These are phyloP conservation scores for Neopestalotiopsis sp. DNA, from an alignment of 2,329 filamentous ascomycete species.

Conservation along the genomic window DNA sequence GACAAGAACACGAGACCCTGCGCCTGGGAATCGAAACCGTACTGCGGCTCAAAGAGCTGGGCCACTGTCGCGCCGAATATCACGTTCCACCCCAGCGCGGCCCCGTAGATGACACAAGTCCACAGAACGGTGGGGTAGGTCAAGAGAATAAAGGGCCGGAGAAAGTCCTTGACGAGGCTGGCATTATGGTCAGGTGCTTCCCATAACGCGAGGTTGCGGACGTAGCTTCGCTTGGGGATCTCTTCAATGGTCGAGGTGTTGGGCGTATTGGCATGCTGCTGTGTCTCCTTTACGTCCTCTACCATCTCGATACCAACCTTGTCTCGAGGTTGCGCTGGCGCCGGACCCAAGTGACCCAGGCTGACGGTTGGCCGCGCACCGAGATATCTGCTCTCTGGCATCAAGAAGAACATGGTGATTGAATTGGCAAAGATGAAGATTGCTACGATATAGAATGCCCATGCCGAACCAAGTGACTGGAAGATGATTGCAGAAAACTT, in stretches of 20 bases:
- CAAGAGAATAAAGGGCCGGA: slow-evolving; percentile 37
- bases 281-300: not conserved
- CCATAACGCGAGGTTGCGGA: slow-evolving; percentile 34
- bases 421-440: slow-evolving; percentile 36
- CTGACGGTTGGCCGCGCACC: not conserved
- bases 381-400: slow-evolving; percentile 36
- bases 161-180: slow-evolving; percentile 32
- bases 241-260: not conserved
- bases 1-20: slow-evolving; percentile 40
- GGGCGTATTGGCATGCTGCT: slow-evolving; percentile 4
- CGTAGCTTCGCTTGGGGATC: slow-evolving; percentile 31
- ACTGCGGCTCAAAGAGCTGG: slow-evolving; percentile 36
- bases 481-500: slow-evolving; percentile 37
- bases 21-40: slow-evolving; percentile 35
- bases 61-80: slow-evolving; percentile 37
- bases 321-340: not conserved
- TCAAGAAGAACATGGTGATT: slow-evolving; percentile 34
- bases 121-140: slow-evolving; percentile 37
- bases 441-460: slow-evolving; percentile 38
- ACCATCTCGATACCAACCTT: not conserved
- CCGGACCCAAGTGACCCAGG: not conserved
- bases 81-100: slow-evolving; percentile 36
- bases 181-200: slow-evolving; percentile 30
- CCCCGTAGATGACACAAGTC: slow-evolving; percentile 36
- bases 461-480: slow-evolving; percentile 36